Evolutionary conservation across 208 protist genomes (phyloP).

Genomic region (Acanthamoeba royreba): DNA sequence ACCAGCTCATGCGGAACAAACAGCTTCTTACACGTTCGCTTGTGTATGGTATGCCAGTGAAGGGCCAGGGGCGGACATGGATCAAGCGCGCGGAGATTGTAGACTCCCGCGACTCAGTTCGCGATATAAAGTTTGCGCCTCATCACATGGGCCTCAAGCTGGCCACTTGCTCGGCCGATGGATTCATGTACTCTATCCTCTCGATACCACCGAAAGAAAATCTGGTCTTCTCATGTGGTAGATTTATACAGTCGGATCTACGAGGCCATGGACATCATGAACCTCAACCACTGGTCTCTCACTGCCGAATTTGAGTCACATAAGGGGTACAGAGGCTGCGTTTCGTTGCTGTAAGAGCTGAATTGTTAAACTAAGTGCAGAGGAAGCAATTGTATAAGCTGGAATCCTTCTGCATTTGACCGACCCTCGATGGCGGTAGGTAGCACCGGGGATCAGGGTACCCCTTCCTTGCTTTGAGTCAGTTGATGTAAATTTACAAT

Average conservation of each 20-base stretch:
- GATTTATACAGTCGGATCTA: slow-evolving; percentile 73
- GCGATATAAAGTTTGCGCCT: slow-evolving; percentile 84
- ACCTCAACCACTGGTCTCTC: slow-evolving; percentile 76
- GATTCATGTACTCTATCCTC: slow-evolving; percentile 40
- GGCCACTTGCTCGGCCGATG: slow-evolving; percentile 69
- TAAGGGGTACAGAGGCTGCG: slow-evolving; percentile 46
- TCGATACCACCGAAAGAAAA: neutral
- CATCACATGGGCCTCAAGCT: slow-evolving; percentile 78
- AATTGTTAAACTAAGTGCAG: too few relatives aligned
- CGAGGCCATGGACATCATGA: slow-evolving; percentile 83
- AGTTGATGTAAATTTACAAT: neutral
- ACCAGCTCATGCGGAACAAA: neutral
- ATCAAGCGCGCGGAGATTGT: slow-evolving; percentile 68
- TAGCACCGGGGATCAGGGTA: slow-evolving; percentile 44
- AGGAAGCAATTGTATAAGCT: slow-evolving; percentile 71
- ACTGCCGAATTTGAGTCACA: slow-evolving; percentile 68
- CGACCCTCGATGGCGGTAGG: slow-evolving; percentile 73
- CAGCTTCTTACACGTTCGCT: neutral
- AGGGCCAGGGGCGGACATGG: slow-evolving; percentile 59
- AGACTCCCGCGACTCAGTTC: slow-evolving; percentile 74
- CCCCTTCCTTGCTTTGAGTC: neutral
- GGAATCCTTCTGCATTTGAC: slow-evolving; percentile 73
- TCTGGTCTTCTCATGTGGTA: neutral
- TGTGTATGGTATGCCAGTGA: neutral
- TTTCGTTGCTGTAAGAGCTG: too few relatives aligned